Base-by-base conservation (phyloP, 2,329 filamentous ascomycete species). In the Aspergillus versicolor region DNA sequence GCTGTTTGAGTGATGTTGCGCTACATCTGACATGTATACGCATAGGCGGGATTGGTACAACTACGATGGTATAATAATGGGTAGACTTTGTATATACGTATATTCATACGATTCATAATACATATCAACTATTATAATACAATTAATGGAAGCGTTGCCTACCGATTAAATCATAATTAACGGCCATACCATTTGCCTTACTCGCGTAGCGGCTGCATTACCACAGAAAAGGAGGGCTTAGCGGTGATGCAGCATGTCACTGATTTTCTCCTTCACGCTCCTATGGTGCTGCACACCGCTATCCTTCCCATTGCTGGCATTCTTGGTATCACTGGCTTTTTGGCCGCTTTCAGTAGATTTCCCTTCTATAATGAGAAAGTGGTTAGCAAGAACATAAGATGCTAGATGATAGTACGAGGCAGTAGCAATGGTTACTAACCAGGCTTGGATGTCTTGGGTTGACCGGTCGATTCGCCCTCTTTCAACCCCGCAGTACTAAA, bases 1-100 rank as follows among this genome's bases (percentile, higher is more conserved):
- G 74, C 78, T 99, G 64, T 82, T 99, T 60, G 74, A 77, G 52
- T 76, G 64, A 56, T 15, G 2, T 7, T 45, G 15, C 21, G 38
- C 7, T 41, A 22, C n/a, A 13, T 37, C n/a, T 13, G 7, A 13
- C 41, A 17, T 30, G 17, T n/a, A 32, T 21, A 22, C 13, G 21
- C 8, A 24, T 17, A 27, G 32, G 24, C 38, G 40, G 48, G 17
- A 21, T 15, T 9, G n/a, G 15, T 37, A 37, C 45, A 27, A 27
- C 32, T 12, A 47, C 19, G 3, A 9, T 30, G 27, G 27, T 30
- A 30, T 9, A 22, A n/a, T 37, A 7, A 37, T 37, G 6, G 8
- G 11, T 24, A 4, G 24, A 21, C 21, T 21, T 37, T 38, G 34
- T 50, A 38, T 41, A 50, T 27, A 13, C 24, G 15, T 45, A 45